Evolutionary conservation across 176 grass and related monocot species (phyloP), one percentile per base, ranked within the genome.

Genomic region (Poa pratensis): DNA sequence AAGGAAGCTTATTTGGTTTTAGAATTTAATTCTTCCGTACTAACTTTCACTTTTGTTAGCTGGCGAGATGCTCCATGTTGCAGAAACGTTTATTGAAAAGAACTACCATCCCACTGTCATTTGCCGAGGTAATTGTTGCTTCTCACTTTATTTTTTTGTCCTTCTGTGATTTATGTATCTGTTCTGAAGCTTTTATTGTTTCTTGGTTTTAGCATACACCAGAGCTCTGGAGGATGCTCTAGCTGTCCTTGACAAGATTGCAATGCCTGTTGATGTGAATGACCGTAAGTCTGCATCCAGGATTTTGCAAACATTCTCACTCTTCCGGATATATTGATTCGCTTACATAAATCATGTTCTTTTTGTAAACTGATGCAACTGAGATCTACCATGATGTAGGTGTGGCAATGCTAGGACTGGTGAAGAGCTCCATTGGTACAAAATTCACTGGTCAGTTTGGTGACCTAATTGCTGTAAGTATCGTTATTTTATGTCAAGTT

Each of bases 51-150:
- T 79, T 82, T 81, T 16, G 78, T 80, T 89, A 99, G 96, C 96
- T 94, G 96, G 96, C 23, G 96, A 99, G 91, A 95, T 99, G 93
- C 96, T 99, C 49, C 96, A 94, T 84, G 96, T 96, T 80, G 96
- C 96, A 37, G 88, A 95, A 57, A 73, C 93, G 30, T 99, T 99
- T 66, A 94, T 99, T 75, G 91, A 96, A 72, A 99, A 96, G 69
- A 89, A 92, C 57, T 99, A 88, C 71, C 96, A 99, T 86, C 96
- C 96, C 59, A 99, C 93, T 58, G 93, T 99, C 86, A 91, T 99
- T 84, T 99, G 96, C 63, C 87, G 91, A 84, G 93, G 96, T 99
- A 92, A 66, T 80, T 77, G 57, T 71, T 57, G 20, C 8, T 48
- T 20, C 45, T 50, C 22, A 73, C 3, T 3, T 73, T 46, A 3